Conservation (phyloP, 169 alveolate species). For the Neospora caninum region DNA sequence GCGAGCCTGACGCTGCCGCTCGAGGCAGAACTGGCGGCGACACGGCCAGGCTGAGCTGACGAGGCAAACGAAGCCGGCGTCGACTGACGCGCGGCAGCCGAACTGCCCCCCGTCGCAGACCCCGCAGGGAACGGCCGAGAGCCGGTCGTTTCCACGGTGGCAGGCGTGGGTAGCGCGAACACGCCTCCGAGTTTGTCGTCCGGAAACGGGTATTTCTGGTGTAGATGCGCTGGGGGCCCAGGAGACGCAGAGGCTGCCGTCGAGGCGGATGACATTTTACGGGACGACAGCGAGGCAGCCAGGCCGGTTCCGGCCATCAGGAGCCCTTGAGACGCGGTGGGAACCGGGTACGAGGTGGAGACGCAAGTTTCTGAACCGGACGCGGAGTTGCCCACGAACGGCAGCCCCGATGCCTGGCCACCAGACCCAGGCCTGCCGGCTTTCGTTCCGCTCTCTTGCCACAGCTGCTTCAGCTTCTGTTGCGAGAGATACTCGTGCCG, state of each 20-base stretch:
- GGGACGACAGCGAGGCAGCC: not conserved
- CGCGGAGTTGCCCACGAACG: not conserved
- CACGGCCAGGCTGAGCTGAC: too few species aligned
- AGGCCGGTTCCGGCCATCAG: not conserved
- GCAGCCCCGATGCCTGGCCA: not conserved
- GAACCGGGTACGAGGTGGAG: not conserved
- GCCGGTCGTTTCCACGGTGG: too few species aligned
- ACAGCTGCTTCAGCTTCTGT: conserved; percentile 1
- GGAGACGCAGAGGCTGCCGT: not conserved
- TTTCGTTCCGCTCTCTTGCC: not conserved
- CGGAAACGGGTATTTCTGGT: too few species aligned
- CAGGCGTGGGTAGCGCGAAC: too few species aligned
- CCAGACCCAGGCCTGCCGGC: too few species aligned
- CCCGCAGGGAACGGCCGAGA: too few species aligned
- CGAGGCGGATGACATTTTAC: not conserved
- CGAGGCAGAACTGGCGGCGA: too few species aligned
- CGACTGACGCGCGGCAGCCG: too few species aligned
- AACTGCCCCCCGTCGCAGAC: too few species aligned
- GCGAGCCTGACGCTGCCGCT: too few species aligned
- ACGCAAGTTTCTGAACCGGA: not conserved
- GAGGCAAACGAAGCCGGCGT: too few species aligned
- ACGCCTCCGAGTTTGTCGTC: too few species aligned
- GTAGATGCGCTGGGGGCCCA: not conserved
- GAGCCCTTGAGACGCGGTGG: not conserved
- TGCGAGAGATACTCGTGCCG: not conserved